phyloP scores from a whole-genome alignment of 306 rosid species.

The Prunus dulcis region DNA sequence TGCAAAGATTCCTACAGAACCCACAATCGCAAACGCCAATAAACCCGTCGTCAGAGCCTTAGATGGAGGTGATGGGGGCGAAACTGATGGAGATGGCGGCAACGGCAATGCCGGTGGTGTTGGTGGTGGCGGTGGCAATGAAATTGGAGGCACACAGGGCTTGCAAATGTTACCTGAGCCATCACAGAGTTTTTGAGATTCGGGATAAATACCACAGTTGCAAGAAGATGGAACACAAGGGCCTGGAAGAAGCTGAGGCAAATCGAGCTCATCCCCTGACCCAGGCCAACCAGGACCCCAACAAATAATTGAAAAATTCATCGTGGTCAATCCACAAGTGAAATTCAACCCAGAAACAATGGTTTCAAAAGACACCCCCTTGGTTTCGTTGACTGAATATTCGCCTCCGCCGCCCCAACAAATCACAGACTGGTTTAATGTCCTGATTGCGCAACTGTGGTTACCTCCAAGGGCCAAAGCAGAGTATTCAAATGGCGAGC shows the following conservation, averaged over 20 bases:
- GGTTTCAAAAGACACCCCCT: slow-evolving; percentile 44
- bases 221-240: neutral
- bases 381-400: slow-evolving; percentile 27
- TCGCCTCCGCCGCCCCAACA: slow-evolving; percentile 72
- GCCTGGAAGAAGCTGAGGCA: too few relatives aligned
- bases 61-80: slow-evolving; percentile 22
- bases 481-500: slow-evolving; percentile 32
- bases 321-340: slow-evolving; percentile 33
- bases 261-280: too few relatives aligned
- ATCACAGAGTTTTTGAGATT: slow-evolving; percentile 51
- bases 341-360: slow-evolving; percentile 71
- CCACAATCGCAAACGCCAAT: slow-evolving; percentile 74
- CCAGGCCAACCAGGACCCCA: too few relatives aligned
- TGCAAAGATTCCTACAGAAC: slow-evolving; percentile 71
- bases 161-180: slow-evolving; percentile 48
- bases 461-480: slow-evolving; percentile 58
- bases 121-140: neutral
- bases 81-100: neutral
- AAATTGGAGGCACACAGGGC: slow-evolving; percentile 30
- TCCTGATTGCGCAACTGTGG: slow-evolving; percentile 66
- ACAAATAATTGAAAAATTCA: too few relatives aligned
- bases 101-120: neutral
- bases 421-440: slow-evolving; percentile 44
- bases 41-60: slow-evolving; percentile 55
- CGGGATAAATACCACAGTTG: slow-evolving; percentile 47